Conservation (phyloP, 108 stramenopile species). For the Pseudonitzschia multistriata region DNA sequence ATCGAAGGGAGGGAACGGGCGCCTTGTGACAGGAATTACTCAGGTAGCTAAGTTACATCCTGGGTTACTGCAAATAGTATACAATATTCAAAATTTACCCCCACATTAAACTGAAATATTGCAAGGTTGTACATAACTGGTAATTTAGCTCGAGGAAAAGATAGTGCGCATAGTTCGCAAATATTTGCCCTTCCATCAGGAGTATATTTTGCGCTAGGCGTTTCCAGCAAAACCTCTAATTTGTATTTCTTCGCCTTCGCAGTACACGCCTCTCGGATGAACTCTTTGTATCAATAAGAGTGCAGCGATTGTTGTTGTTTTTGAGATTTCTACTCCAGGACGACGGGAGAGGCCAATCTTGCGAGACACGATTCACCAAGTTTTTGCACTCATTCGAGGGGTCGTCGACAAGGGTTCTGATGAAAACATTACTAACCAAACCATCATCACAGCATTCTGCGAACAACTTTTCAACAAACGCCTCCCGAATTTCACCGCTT, state of each 20-base stretch:
- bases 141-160: too few species aligned
- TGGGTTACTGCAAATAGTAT: too few species aligned
- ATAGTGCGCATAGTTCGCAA: too few species aligned
- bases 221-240: not conserved
- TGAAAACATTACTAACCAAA: slow-evolving; percentile 45
- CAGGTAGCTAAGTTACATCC: too few species aligned
- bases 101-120: too few species aligned
- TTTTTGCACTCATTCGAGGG: slow-evolving; percentile 41
- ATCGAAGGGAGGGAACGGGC: too few species aligned
- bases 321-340: slow-evolving; percentile 63
- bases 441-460: slow-evolving; percentile 68
- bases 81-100: too few species aligned
- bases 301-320: slow-evolving; percentile 3
- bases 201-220: too few species aligned
- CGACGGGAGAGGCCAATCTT: slow-evolving; percentile 49
- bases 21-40: too few species aligned
- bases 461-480: slow-evolving; percentile 42
- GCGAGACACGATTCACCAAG: slow-evolving; percentile 31
- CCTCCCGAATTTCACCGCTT: slow-evolving; percentile 25
- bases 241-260: not conserved
- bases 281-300: not conserved
- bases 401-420: slow-evolving; percentile 40
- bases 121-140: too few species aligned
- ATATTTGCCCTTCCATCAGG: too few species aligned
- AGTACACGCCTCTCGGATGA: not conserved